A percentile compares a stretch with the other conserved stretches of the same genome.
These are phyloP conservation scores for Mucor lusitanicus DNA, from an alignment of 371 early-diverging fungal genomes.

Conservation along the genomic window DNA sequence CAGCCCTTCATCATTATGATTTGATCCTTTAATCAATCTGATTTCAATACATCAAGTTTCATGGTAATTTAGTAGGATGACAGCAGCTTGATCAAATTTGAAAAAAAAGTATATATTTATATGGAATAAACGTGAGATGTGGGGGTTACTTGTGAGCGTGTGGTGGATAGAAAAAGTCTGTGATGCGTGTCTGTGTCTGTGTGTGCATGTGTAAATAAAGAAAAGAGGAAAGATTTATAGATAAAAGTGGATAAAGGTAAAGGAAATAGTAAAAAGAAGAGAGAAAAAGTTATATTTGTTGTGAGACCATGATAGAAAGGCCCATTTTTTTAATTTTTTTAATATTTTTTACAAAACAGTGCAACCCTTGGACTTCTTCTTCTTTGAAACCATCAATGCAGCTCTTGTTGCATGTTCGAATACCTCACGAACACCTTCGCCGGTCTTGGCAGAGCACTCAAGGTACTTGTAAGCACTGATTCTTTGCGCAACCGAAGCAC, in stretches of 20 bases:
- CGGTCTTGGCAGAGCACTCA: conserved; percentile 94
- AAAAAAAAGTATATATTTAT: background rate
- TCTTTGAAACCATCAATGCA: conserved; percentile 70
- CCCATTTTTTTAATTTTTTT: conserved; percentile 3
- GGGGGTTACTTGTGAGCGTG: background rate
- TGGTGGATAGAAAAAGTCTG: background rate
- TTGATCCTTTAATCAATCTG: background rate
- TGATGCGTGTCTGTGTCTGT: background rate
- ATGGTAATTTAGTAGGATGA: background rate
- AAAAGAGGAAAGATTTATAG: background rate
- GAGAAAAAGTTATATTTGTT: background rate
- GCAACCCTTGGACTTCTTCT: conserved; percentile 43
- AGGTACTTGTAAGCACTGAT: conserved; percentile 91
- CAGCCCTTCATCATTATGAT: background rate
- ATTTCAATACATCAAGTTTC: background rate
- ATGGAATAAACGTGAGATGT: background rate
- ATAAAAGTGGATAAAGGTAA: background rate
- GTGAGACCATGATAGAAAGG: background rate
- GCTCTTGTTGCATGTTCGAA: conserved; percentile 93
- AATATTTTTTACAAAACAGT: conserved; percentile 50
- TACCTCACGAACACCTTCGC: conserved; percentile 93
- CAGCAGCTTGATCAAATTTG: background rate
- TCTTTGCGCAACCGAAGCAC: conserved; percentile 57
- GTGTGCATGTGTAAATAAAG: background rate
- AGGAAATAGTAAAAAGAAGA: background rate